Base-by-base conservation (phyloP, 352 stramenopile species). In the Pythium aristosporum region DNA sequence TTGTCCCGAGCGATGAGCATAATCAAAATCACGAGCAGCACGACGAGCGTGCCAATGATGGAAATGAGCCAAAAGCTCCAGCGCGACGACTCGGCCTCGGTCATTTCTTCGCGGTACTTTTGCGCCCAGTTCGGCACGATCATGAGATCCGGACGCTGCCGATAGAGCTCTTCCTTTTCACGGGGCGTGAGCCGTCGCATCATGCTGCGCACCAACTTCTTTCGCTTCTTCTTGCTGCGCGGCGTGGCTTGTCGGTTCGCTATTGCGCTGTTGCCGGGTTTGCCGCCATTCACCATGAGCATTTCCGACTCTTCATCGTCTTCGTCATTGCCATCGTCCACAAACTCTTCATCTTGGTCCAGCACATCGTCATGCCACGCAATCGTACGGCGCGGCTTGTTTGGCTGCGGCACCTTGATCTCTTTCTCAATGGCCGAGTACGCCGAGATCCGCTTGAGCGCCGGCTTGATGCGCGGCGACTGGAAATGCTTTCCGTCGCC, bases 41-140 rank as follows among this genome's bases (percentile, higher is more conserved):
- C 77, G 16, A 79, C 67, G 2, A 95, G 69, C 32, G 82, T 76
- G 39, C 71, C 74, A 57, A 95, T 92, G 61, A 94, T 79, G 23
- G 74, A 75, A 39, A 93, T 70, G 58, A 95, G 68, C 85, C 87
- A 93, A 18, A 85, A 75, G 58, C 86, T 91, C 76, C 84, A 95
- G 56, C 75, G 78, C 51, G 77, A 74, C 37, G 81, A 80, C 42
- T 91, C 81, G 48, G 79, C 76, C 25, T 85, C 85, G 28, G 80
- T 76, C 50, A 95, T 76, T 58, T 92, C 87, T 67, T 95, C 84
- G 34, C 87, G 84, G 56, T 95, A 95, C 61, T 95, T 95, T 52
- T 94, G 85, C 8, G 87, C 87, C 87, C 87, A 95, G 55, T 95
- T 95, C 4, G 87, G 87, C 49, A 93, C 75, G 69, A 95, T 95